phyloP scores from a whole-genome alignment of 495 filamentous ascomycete species.

The Tetracladium setigerum region DNA sequence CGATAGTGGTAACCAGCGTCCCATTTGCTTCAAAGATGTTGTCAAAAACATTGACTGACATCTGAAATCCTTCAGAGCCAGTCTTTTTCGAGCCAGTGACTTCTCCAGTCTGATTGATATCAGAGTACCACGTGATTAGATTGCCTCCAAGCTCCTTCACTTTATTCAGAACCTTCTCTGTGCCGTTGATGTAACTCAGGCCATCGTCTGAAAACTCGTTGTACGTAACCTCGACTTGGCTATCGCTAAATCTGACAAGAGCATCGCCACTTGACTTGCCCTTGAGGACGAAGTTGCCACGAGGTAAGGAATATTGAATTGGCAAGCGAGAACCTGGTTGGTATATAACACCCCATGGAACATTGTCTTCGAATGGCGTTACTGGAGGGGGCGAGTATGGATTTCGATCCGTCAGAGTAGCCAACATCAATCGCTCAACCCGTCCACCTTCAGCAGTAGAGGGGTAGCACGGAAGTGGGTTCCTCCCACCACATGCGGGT shows the following conservation, averaged over 20 bases:
- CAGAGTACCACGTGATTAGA: slow-evolving; percentile 16
- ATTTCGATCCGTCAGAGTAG: slow-evolving; percentile 17
- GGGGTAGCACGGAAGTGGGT: slow-evolving; percentile 15
- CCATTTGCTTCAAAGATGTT: slow-evolving; percentile 18
- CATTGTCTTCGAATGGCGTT: slow-evolving; percentile 6
- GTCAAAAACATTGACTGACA: slow-evolving; percentile 7
- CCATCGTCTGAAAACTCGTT: slow-evolving; percentile 16
- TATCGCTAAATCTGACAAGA: slow-evolving; percentile 1
- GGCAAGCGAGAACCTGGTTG: slow-evolving; percentile 11
- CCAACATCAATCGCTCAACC: slow-evolving; percentile 12
- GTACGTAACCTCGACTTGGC: slow-evolving; percentile 9
- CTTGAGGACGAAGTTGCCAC: slow-evolving; percentile 13
- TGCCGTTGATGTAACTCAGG: slow-evolving; percentile 11
- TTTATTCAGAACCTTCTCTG: slow-evolving; percentile 9
- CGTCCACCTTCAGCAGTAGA: slow-evolving; percentile 14
- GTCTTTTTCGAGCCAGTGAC: slow-evolving; percentile 14
- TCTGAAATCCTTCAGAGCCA: slow-evolving; percentile 18
- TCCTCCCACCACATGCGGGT: slow-evolving; percentile 15
- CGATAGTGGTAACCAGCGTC: slow-evolving; percentile 15
- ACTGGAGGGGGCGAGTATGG: slow-evolving; percentile 2
- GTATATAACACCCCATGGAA: slow-evolving; percentile 20
- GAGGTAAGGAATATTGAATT: background rate
- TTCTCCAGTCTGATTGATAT: slow-evolving; percentile 8
- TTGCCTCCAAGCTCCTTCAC: background rate
- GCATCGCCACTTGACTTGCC: slow-evolving; percentile 10